Evolutionary conservation across 1,139 yeast genomes (phyloP), one percentile per base, ranked within the genome.

Genomic region (Geotrichum fermentans): DNA sequence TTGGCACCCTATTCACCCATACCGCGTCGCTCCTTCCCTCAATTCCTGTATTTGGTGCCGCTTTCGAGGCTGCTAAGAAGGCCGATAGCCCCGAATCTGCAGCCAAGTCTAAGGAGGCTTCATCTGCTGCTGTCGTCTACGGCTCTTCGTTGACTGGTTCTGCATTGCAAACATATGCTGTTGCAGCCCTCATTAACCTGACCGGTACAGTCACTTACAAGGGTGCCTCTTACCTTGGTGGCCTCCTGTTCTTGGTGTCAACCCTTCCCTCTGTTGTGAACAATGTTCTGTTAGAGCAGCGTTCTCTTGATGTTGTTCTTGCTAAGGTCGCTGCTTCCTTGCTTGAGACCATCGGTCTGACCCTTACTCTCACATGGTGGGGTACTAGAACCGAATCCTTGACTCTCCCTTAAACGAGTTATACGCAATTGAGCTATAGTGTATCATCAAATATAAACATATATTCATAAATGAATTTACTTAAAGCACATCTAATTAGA

Each of bases 321-420:
- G 67, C 70, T 48, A 61, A 64, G 58, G 49, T 62, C 39, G 65
- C 65, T 18, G 57, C 67, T 18, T 61, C 68, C 37, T 53, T 70
- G 33, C 56, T 71, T 40, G 73, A 71, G 60, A 71, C 74, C 24
- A 71, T 71, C 29, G 75, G 75, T 20, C 62, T 71, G 43, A 61
- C 74, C 16, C 55, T 67, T 35, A 61, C 64, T 13, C 60, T 69
- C 47, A 65, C 69, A 50, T 68, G 71, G 69, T 66, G 67, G 65
- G 67, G 65, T 20, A 51, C 54, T 30, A 51, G 50, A 46, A 48
- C 50, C 20, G 33, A 44, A 42, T 33, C 49, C 8, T 43, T 50
- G 37, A 33, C 42, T 16, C 39, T 50, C 17, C 40, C 46, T 22
- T 47, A 41, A 49, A 16, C 37, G 17, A 13, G 21, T 16, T 33